Evolutionary conservation across 2,329 filamentous ascomycete genomes (phyloP), one percentile per base, ranked within the genome.

Genomic region (Dactylonectria estremocensis): DNA sequence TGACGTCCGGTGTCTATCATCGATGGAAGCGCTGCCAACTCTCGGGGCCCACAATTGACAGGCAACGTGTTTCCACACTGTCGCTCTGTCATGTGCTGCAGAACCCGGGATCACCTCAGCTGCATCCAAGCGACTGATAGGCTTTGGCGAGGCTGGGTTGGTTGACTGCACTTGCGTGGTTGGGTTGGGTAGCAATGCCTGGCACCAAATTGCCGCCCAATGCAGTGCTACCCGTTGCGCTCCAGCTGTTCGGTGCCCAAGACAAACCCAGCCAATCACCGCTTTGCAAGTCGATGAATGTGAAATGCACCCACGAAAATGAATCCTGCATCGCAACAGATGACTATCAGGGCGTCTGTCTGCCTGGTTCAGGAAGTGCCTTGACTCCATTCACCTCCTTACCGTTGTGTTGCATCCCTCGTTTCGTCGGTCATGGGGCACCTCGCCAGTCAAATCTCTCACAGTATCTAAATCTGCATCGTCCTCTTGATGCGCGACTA

Each of bases 141-240:
- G 62, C 58, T 55, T 60, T 50, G 50, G 22, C 60, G 40, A 56
- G 53, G 13, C 60, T 62, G 52, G 60, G 60, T 62, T 63, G 55
- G 45, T 62, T 52, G 57, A 18, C 54, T 64, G 63, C 53, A 53
- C 31, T 58, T 56, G 43, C 61, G 69, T 69, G 72, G 70, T 70
- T 72, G 70, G 66, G 78, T 82, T 81, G 80, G 80, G 80, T 80
- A 82, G 73, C 80, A 79, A 82, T 77, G 79, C 79, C 73, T 76
- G 71, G 69, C 76, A 72, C 79, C 77, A 77, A 35, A 77, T 82
- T 78, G 75, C 70, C 73, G 79, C 79, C 79, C 74, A 79, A 80
- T 77, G 64, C 60, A 69, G 63, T 73, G 74, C 74, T 73, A 64
- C 64, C 46, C 65, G 33, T 66, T 54, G 59, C 48, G 65, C 64